These are phyloP conservation scores for Pascua sp. DNA, from an alignment of 1,284 basidiomycete species.

Conservation along the genomic window DNA sequence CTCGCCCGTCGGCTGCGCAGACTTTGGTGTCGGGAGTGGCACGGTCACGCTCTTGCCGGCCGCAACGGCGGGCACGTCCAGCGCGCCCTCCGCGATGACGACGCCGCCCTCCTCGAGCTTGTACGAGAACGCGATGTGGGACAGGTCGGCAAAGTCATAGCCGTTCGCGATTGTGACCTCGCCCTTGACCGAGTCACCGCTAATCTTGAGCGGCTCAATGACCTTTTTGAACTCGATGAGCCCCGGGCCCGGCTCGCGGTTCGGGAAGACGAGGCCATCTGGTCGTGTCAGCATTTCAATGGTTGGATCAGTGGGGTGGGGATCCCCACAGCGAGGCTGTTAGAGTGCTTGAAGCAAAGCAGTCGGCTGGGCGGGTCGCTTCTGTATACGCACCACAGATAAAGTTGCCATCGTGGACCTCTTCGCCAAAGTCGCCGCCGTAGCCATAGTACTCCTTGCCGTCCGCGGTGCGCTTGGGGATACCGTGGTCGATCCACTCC, in stretches of 20 bases:
- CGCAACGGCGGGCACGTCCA: neutral
- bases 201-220: conserved; percentile 17
- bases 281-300: neutral
- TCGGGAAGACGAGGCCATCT: conserved; percentile 28
- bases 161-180: conserved; percentile 10
- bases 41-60: neutral
- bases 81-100: conserved; percentile 2
- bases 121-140: conserved; percentile 14
- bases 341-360: no score
- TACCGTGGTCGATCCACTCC: conserved; percentile 32
- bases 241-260: conserved; percentile 22
- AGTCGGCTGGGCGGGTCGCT: no score
- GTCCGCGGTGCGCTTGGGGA: conserved; percentile 7
- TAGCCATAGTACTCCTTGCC: conserved; percentile 21
- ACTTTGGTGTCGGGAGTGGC: neutral
- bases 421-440: conserved; percentile 31
- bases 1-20: neutral
- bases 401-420: conserved; percentile 26
- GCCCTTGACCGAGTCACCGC: neutral
- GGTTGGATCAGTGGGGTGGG: no score
- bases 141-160: conserved; percentile 10
- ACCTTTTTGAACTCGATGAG: conserved; percentile 20
- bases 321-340: no score
- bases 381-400: neutral
- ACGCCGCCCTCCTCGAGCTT: conserved; percentile 13